Base-by-base conservation (phyloP, 352 stramenopile genomes). In the Phytophthora constricta region DNA sequence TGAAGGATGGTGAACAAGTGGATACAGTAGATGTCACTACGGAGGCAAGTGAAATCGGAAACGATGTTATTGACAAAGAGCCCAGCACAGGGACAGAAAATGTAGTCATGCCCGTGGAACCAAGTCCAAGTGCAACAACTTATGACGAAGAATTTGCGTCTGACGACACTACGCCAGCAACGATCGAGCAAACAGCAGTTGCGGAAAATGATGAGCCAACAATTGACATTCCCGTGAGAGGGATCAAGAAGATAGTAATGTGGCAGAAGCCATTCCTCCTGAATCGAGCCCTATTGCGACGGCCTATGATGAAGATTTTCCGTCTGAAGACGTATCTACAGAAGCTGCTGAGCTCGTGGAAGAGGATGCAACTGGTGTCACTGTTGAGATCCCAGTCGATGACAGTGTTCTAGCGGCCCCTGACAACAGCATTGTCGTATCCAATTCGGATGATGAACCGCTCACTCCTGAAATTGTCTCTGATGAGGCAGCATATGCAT, bases 261-360 rank as follows among this genome's bases (percentile, higher is more conserved):
- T 56, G 26, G 50, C 17, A 31, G 42, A 43, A 23, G 5, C 42
- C 33, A 37, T 41, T 46, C 26, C 46, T 54, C 22, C 33, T 39
- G 41, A 42, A 19, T 51, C 60, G 31, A 52, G 16, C 10, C 26
- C 53, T 27, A 52, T 43, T 43, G 48, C n/a, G 7, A 34, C 43
- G 8, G 16, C 25, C 13, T 68, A 63, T n/a, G 58, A 60, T 7
- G 58, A 72, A 37, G 65, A 63, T n/a, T 63, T 68, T 33, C 43
- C 50, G 14, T 34, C 50, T 17, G 58, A 23, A 23, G 41, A 68
- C 17, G 2, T n/a, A 33, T 25, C 20, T 5, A 20, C 50, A 13
- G 46, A 57, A 43, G 19, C 26, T 10, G 28, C 47, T 10, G 64
- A 56, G 51, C 27, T 58, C 42, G 20, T 42, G 26, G n/a, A 22